Percentiles rank a stretch among this genome's conserved stretches.
These are phyloP conservation scores for Malus hybrid DNA, from an alignment of 331 rosid species.

Conservation along the genomic window DNA sequence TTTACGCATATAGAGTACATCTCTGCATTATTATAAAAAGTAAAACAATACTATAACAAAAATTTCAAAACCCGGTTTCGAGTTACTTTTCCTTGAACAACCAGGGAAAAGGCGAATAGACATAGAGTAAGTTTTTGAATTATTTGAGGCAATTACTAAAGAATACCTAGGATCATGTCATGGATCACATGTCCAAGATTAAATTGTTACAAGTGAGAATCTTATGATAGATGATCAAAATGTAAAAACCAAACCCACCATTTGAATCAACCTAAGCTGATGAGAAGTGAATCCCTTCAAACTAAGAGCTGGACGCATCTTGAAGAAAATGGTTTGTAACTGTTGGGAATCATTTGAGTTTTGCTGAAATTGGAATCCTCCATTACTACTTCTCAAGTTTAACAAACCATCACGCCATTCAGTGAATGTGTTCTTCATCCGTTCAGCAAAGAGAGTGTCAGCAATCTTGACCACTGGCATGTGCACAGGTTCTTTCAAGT, in stretches of 20 bases:
- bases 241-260: slow-evolving; percentile 41
- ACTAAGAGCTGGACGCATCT: slow-evolving; percentile 71
- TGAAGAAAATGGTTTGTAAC: slow-evolving; percentile 61
- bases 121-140: not conserved
- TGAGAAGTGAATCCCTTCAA: slow-evolving; percentile 74
- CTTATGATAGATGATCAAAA: not conserved
- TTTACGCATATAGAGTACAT: not conserved
- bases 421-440: slow-evolving; percentile 63
- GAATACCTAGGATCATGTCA: not conserved
- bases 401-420: slow-evolving; percentile 79
- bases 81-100: not conserved
- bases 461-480: slow-evolving; percentile 31
- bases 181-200: not conserved
- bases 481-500: slow-evolving; percentile 35
- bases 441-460: slow-evolving; percentile 62
- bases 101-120: not conserved
- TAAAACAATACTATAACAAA: not conserved
- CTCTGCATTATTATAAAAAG: not conserved
- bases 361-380: slow-evolving; percentile 37
- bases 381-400: slow-evolving; percentile 22
- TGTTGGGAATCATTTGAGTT: slow-evolving; percentile 40
- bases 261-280: slow-evolving; percentile 71
- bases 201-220: not conserved
- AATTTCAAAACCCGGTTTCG: not conserved
- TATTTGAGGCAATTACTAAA: not conserved